Evolutionary conservation across 2,329 filamentous ascomycete genomes (phyloP).

Genomic region (Fonsecaea multimorphosa): DNA sequence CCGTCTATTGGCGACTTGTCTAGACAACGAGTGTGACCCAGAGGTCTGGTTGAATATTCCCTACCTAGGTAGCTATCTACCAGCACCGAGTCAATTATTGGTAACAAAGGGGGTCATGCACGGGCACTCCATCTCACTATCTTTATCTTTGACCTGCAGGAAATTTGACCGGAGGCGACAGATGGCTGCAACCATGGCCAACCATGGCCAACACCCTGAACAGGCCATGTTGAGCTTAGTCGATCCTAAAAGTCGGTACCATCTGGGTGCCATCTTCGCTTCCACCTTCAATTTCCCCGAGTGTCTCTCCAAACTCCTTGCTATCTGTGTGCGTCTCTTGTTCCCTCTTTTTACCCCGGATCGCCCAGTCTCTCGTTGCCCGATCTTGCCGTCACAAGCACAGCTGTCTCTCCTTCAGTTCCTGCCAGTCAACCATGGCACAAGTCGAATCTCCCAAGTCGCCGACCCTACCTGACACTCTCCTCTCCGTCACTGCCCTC

Average conservation of each 20-base stretch:
- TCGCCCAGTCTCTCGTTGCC: not conserved
- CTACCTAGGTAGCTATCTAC: too few relatives aligned
- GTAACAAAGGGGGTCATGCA: not conserved
- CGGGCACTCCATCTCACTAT: not conserved
- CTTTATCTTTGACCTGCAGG: not conserved
- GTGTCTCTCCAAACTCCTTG: not conserved
- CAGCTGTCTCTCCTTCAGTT: not conserved
- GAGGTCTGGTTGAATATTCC: too few relatives aligned
- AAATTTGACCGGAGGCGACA: not conserved
- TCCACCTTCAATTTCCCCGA: conserved; percentile 3
- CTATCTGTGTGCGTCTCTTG: not conserved
- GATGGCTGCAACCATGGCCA: not conserved
- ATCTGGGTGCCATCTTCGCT: conserved; percentile 14
- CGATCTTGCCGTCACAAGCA: not conserved
- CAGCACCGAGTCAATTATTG: too few relatives aligned
- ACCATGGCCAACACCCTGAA: not conserved
- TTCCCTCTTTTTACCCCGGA: not conserved
- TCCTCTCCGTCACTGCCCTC: conserved; percentile 61
- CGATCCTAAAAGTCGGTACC: conserved; percentile 5
- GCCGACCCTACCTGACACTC: conserved; percentile 35
- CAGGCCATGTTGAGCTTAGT: conserved; percentile 7
- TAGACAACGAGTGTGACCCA: not conserved
- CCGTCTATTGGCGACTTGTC: conserved; percentile 13
- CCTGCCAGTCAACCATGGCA: conserved; percentile 18
- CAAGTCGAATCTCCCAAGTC: conserved; percentile 34